Percentiles rank a stretch among this genome's conserved stretches.
These are phyloP conservation scores for Rhizophora mangle DNA, from an alignment of 345 rosid species.

Conservation along the genomic window DNA sequence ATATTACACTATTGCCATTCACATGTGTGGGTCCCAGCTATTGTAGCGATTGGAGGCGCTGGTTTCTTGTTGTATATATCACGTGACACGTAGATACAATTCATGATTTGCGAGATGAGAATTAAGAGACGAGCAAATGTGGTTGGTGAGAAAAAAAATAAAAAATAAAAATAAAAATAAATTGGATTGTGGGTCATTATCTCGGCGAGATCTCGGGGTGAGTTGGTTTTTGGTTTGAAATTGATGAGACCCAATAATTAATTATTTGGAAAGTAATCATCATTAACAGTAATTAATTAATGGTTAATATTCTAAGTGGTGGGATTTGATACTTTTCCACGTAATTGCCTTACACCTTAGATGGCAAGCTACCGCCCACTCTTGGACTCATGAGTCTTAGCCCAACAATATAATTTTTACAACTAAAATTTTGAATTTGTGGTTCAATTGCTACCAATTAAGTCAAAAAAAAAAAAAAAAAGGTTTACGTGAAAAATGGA, in stretches of 20 bases:
- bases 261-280: constrained; percentile 6
- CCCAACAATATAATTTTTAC: no score
- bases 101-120: constrained; percentile 18
- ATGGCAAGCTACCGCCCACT: no score
- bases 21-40: not conserved
- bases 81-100: constrained; percentile 38
- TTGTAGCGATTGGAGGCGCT: constrained; percentile 25
- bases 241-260: constrained; percentile 7
- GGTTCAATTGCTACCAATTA: no score
- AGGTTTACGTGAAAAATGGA: no score
- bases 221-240: not conserved
- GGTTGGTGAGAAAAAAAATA: no score
- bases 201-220: not conserved
- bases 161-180: no score
- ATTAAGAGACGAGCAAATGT: not conserved
- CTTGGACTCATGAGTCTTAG: no score
- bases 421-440: no score
- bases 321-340: not conserved
- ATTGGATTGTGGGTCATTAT: not conserved
- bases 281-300: constrained; percentile 2
- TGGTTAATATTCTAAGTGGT: constrained; percentile 15
- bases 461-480: no score
- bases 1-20: constrained; percentile 48
- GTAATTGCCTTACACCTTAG: not conserved
- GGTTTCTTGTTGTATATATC: constrained; percentile 34